Evolutionary conservation across 2,329 filamentous ascomycete genomes (phyloP).

Genomic region (Hypoxylon sp.): DNA sequence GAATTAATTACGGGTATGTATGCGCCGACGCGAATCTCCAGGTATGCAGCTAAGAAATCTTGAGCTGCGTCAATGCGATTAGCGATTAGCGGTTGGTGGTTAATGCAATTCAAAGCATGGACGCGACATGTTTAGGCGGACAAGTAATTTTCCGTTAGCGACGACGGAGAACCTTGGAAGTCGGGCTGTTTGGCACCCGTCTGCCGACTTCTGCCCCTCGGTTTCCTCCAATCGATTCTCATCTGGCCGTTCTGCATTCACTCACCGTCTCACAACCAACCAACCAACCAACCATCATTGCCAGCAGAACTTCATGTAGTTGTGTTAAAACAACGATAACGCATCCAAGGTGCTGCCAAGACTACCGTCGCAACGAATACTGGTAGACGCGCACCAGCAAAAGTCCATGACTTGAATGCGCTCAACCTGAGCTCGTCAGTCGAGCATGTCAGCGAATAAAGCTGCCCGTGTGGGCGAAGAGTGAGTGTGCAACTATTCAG

Average conservation of each 20-base stretch:
- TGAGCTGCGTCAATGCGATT: constrained; percentile 5
- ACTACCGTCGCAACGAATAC: not conserved
- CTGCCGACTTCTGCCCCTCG: constrained; percentile 4
- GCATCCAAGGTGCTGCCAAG: not conserved
- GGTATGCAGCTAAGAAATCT: not conserved
- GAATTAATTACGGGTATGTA: not conserved
- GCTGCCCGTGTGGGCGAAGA: constrained; percentile 72
- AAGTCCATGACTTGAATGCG: constrained; percentile 46
- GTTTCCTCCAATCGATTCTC: constrained; percentile 2
- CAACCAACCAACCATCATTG: too few species aligned
- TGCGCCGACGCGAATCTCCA: constrained; percentile 2
- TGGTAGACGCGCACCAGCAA: constrained; percentile 3
- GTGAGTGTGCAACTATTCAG: constrained; percentile 57
- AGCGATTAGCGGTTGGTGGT: too few species aligned
- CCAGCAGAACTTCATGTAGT: too few species aligned
- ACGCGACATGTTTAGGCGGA: constrained; percentile 9
- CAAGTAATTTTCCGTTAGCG: constrained; percentile 26
- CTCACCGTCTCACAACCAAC: constrained; percentile 23
- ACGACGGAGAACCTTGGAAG: not conserved
- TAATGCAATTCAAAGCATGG: not conserved
- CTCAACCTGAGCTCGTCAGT: constrained; percentile 45
- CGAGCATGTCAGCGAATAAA: constrained; percentile 70
- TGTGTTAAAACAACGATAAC: too few species aligned
- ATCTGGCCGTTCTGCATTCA: not conserved
- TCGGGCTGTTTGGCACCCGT: constrained; percentile 13